Evolutionary conservation across 1,139 yeast genomes (phyloP).

Genomic region (Lodderomyces oxycetoniae): DNA sequence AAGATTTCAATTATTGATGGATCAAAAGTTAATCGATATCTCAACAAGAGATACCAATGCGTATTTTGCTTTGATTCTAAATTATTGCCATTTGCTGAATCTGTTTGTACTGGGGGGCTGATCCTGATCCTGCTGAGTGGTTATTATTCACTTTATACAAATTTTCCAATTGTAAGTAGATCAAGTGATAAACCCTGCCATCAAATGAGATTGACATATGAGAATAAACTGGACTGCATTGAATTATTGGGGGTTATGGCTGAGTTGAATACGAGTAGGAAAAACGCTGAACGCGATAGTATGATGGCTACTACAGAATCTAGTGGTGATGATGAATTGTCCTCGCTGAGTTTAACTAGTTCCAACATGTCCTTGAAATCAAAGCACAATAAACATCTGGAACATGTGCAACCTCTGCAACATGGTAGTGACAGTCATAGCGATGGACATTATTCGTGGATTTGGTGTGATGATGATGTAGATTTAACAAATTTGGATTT

Average conservation of each 20-base stretch:
- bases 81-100: slow-evolving; percentile 22
- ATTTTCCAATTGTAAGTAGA: slow-evolving; percentile 7
- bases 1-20: slow-evolving; percentile 28
- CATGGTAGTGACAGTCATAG: not conserved
- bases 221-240: slow-evolving; percentile 25
- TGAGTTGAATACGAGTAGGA: slow-evolving; percentile 15
- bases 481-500: slow-evolving; percentile 20
- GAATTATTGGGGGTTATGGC: slow-evolving; percentile 24
- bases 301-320: not conserved
- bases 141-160: slow-evolving; percentile 23
- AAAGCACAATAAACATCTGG: not conserved
- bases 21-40: slow-evolving; percentile 16
- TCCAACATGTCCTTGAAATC: not conserved
- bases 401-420: too few relatives aligned
- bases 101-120: slow-evolving; percentile 11
- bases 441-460: slow-evolving; percentile 26
- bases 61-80: slow-evolving; percentile 16
- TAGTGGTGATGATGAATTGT: not conserved
- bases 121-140: slow-evolving; percentile 17
- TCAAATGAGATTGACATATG: slow-evolving; percentile 25
- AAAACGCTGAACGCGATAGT: not conserved
- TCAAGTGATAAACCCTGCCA: slow-evolving; percentile 24
- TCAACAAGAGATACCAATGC: slow-evolving; percentile 20
- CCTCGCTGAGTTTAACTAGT: not conserved
- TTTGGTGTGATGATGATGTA: slow-evolving; percentile 35